Conservation (phyloP, 495 filamentous ascomycete genomes). For the Daldinia vernicosa region DNA sequence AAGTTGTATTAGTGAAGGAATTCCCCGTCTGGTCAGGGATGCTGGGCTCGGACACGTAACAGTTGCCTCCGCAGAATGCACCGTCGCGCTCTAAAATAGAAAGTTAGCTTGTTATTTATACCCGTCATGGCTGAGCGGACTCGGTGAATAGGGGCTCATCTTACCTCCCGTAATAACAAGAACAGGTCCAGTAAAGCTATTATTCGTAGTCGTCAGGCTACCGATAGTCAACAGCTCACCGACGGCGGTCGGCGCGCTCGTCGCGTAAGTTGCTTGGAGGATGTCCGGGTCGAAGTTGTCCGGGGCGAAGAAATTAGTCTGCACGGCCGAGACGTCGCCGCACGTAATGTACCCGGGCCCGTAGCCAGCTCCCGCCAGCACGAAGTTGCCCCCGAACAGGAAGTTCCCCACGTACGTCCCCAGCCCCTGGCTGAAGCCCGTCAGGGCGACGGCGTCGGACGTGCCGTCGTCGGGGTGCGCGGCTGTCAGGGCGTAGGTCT, state of each 20-base stretch:
- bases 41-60: neutral
- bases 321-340: neutral
- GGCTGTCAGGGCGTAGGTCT: neutral
- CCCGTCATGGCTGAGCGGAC: neutral
- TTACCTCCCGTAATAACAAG: neutral
- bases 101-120: neutral
- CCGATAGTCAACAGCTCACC: neutral
- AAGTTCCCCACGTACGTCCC: neutral
- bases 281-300: neutral
- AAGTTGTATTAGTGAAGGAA: neutral
- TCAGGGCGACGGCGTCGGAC: neutral
- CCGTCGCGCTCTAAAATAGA: neutral
- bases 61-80: constrained; percentile 1
- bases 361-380: neutral
- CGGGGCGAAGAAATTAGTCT: neutral
- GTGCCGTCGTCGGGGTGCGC: neutral
- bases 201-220: neutral
- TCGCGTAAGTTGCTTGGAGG: neutral
- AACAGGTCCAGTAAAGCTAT: neutral
- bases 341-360: neutral
- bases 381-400: neutral
- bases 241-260: neutral
- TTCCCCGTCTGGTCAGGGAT: neutral
- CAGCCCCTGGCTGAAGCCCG: neutral
- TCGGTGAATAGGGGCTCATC: neutral